These are phyloP conservation scores for Blastobotrys chiropterorum DNA, from an alignment of 805 yeast species.

Conservation along the genomic window DNA sequence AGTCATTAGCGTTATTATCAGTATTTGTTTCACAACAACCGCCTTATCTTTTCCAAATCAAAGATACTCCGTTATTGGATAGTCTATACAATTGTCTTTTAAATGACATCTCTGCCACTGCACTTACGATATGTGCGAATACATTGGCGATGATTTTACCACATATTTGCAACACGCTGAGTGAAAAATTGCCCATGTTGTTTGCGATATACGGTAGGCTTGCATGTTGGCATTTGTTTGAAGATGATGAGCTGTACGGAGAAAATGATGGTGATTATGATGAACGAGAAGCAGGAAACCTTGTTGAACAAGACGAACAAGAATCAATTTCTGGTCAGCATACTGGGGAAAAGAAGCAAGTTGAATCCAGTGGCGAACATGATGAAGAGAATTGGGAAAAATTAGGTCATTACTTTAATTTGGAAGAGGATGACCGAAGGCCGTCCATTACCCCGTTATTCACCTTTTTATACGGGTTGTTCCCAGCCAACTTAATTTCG, in stretches of 20 bases:
- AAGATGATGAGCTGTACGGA: constrained; percentile 5
- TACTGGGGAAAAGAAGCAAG: neutral
- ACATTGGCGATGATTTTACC: constrained; percentile 42
- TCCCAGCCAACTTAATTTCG: constrained; percentile 42
- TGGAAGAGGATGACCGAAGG: constrained; percentile 13
- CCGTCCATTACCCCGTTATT: constrained; percentile 36
- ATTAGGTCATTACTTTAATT: constrained; percentile 11
- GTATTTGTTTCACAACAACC: constrained; percentile 32
- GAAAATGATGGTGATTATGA: constrained; percentile 13
- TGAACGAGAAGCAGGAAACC: too few species aligned
- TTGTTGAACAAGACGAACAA: constrained; percentile 4
- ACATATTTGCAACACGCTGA: constrained; percentile 35
- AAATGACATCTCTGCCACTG: constrained; percentile 38
- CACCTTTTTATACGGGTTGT: constrained; percentile 51
- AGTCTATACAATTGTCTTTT: constrained; percentile 36
- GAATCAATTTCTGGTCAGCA: neutral
- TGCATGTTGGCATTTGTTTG: constrained; percentile 31
- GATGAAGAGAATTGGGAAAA: constrained; percentile 23
- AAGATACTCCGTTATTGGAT: constrained; percentile 33
- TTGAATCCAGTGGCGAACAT: neutral
- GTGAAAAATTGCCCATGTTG: constrained; percentile 35
- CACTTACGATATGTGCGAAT: constrained; percentile 35
- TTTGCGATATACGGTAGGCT: constrained; percentile 42
- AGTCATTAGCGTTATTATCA: constrained; percentile 36
- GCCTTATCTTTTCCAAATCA: constrained; percentile 29